Base-by-base conservation (phyloP, 2,329 filamentous ascomycete species). In the Claviceps fusiformis region DNA sequence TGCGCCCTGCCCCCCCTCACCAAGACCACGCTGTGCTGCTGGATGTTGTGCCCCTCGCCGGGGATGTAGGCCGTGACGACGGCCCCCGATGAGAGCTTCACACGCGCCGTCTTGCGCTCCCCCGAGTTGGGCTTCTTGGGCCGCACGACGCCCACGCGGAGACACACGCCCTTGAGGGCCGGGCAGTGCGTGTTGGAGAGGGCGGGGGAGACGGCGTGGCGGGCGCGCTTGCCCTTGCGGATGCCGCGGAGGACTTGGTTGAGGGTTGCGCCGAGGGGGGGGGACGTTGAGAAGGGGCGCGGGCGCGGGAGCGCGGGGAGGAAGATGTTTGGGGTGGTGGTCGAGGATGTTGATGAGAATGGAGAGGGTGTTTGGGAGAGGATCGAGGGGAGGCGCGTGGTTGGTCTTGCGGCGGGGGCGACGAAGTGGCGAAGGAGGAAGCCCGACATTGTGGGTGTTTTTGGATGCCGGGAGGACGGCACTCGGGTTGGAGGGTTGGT, bases 81-180 rank as follows among this genome's bases (percentile, higher is more conserved):
- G 67, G 84, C 89, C 55, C 93, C 93, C 60, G 82, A 91, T 57
- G 87, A 93, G 68, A 98, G 75, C 62, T 91, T 79, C 24, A 98
- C 86, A 76, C 92, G 89, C 3, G 92, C 92, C 56, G 89, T 93
- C 77, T 98, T 98, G 60, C 93, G 80, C 78, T 97, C 90, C 55
- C 91, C 93, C 33, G 93, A 98, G 72, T 98, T 98, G 61, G 93
- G 93, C 74, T 98, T 98, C 83, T 98, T 98, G 55, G 93, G 93
- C 66, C 93, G 90, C 63, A 87, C 90, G 63, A 91, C 88, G 65
- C 89, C 90, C 58, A 97, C 93, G 69, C 95, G 91, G 60, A 98
- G 75, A 71, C 93, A 97, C 43, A 98, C 93, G 63, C 92, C 93
- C 76, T 97, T 97, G 73, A 95, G 85, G 67, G 87, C 82, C 4